A percentile compares a stretch with the other conserved stretches of the same genome.
These are phyloP conservation scores for Metschnikowia shivogae DNA, from an alignment of 805 yeast genomes.

Conservation along the genomic window DNA sequence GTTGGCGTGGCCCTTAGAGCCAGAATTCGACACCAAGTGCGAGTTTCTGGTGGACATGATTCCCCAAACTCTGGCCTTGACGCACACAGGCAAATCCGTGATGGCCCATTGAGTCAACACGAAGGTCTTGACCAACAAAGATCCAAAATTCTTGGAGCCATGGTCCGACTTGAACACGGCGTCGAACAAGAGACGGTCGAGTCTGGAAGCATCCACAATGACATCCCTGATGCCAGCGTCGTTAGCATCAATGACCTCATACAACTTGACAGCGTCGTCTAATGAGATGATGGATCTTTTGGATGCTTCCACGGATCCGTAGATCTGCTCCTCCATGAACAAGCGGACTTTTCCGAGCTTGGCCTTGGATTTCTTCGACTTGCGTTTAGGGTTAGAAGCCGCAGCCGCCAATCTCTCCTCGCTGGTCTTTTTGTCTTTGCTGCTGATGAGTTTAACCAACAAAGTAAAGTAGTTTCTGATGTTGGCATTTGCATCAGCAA, in stretches of 20 bases:
- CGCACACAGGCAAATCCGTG: slow-evolving; percentile 30
- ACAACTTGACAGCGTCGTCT: slow-evolving; percentile 51
- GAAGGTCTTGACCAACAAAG: slow-evolving; percentile 53
- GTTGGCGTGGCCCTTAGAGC: slow-evolving; percentile 14
- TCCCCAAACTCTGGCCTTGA: slow-evolving; percentile 47
- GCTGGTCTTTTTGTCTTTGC: slow-evolving; percentile 29
- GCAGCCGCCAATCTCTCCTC: background rate
- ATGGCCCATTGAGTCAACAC: slow-evolving; percentile 63
- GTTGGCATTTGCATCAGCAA: slow-evolving; percentile 46
- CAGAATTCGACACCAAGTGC: background rate
- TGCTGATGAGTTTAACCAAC: slow-evolving; percentile 11
- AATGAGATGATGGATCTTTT: slow-evolving; percentile 58
- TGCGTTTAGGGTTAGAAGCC: background rate
- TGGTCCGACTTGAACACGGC: slow-evolving; percentile 39
- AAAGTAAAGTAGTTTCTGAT: slow-evolving; percentile 39
- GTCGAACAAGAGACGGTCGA: slow-evolving; percentile 25
- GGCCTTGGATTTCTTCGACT: slow-evolving; percentile 1
- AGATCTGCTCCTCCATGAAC: slow-evolving; percentile 52
- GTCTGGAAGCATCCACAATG: slow-evolving; percentile 24
- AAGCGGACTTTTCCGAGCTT: slow-evolving; percentile 17
- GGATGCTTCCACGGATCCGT: slow-evolving; percentile 45
- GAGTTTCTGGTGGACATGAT: slow-evolving; percentile 22
- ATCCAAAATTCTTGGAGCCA: slow-evolving; percentile 51
- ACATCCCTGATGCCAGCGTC: slow-evolving; percentile 21
- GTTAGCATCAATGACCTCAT: slow-evolving; percentile 25